Evolutionary conservation across 2,329 filamentous ascomycete species (phyloP).

Genomic region (Pseudocercospora pini-densiflorae): DNA sequence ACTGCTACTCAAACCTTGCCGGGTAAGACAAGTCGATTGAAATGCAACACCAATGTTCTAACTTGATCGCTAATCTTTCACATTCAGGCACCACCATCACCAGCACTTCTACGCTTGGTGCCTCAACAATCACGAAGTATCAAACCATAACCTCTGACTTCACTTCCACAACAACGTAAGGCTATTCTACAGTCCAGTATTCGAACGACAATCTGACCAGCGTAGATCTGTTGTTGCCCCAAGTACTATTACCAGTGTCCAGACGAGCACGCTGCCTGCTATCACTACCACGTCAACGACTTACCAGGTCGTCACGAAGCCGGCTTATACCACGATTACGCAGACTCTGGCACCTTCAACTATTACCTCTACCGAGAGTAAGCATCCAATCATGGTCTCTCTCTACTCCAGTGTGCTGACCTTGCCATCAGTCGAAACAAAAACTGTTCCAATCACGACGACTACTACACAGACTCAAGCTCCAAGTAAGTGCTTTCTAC

Average conservation of each 20-base stretch:
- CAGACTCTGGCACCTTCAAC: conserved; percentile 11
- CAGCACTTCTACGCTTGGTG: conserved; percentile 5
- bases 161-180: conserved; percentile 6
- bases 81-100: conserved; percentile 3
- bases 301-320: conserved; percentile 9
- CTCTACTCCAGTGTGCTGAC: background rate
- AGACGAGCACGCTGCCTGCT: background rate
- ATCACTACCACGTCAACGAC: background rate
- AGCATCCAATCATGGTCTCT: background rate
- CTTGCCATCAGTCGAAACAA: background rate
- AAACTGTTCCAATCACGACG: background rate
- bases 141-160: conserved; percentile 13
- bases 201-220: background rate
- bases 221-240: background rate
- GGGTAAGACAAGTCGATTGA: background rate
- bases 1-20: background rate
- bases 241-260: background rate
- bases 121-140: conserved; percentile 10
- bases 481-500: background rate
- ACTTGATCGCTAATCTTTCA: background rate
- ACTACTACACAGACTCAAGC: background rate
- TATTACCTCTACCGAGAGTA: background rate
- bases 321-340: conserved; percentile 7
- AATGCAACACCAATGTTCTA: background rate
- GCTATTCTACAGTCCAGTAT: background rate